Base-by-base conservation (phyloP, 192 early-diverging fungal species). In the Linnemannia elongata region DNA sequence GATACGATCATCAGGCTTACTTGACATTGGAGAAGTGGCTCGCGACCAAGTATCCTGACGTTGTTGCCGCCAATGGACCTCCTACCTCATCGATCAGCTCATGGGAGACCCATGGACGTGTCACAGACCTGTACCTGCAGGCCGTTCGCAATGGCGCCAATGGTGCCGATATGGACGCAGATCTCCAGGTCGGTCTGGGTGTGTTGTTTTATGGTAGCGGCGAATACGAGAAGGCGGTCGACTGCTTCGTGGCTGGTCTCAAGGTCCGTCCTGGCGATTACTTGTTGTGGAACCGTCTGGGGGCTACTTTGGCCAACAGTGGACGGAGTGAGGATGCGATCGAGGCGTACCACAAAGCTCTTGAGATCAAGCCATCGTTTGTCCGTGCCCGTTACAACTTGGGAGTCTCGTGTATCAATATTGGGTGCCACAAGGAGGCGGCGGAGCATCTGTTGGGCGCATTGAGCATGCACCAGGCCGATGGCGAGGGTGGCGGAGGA, bases 301-400 rank as follows among this genome's bases (percentile, higher is more conserved):
- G 99, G 7, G 99, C 99, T 17, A 99, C 98, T 12, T 90, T 98
- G 41, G 99, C 99, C 39, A 99, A 99, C 85, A 91, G 94, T 4
- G 92, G 94, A 20, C 83, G 94, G 52, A 92, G 95, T 49, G 90
- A 92, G 47, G 91, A 94, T 71, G 98, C 98, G 17, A 96, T 99
- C 36, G 96, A 97, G 10, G 97, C 98, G 18, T 99, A 99, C 83
- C 97, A 96, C 85, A 93, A 95, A 35, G 99, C 99, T 7, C 90
- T 99, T 38, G 94, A 97, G 79, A 90, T 99, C 63, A 97, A 98
- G 77, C 98, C 99, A 5, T 93, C 94, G 30, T 99, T 96, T 92
- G 95, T 99, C 22, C 94, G 99, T 38, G 99, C 97, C n/a, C 92
- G 98, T 66, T 99, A 98, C 91, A 99, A 99, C 89, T 87, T 99